Evolutionary conservation across 164 flowering plant genomes (phyloP).

Genomic region (Chimonanthus salicifolius): DNA sequence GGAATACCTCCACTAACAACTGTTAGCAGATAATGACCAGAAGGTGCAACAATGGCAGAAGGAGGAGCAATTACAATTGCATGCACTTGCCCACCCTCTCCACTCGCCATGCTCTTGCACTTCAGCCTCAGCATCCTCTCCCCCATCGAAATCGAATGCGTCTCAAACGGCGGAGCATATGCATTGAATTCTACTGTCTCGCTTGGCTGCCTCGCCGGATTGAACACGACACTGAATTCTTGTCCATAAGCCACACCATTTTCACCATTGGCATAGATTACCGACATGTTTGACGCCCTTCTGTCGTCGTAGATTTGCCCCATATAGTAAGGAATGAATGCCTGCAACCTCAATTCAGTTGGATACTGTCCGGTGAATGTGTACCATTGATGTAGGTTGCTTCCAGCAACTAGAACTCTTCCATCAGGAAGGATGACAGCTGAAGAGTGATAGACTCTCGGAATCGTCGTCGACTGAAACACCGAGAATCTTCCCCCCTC

Average conservation of each 20-base stretch:
- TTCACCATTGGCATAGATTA: slow-evolving; percentile 8
- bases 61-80: slow-evolving; percentile 59
- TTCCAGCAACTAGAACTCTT: slow-evolving; percentile 59
- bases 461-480: slow-evolving; percentile 33
- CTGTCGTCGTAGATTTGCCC: slow-evolving; percentile 17
- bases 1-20: slow-evolving; percentile 55
- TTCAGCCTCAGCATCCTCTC: slow-evolving; percentile 63
- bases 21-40: slow-evolving; percentile 66
- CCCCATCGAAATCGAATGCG: slow-evolving; percentile 59
- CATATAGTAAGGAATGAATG: slow-evolving; percentile 50
- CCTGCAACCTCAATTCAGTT: slow-evolving; percentile 58
- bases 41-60: slow-evolving; percentile 52
- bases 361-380: slow-evolving; percentile 39
- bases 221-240: slow-evolving; percentile 35
- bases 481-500: slow-evolving; percentile 36
- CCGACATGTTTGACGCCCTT: slow-evolving; percentile 40
- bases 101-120: slow-evolving; percentile 23
- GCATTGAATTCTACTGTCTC: slow-evolving; percentile 29
- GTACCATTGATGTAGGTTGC: slow-evolving; percentile 54
- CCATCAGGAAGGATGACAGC: slow-evolving; percentile 66
- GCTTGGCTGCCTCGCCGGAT: slow-evolving; percentile 25
- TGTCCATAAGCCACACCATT: slow-evolving; percentile 30
- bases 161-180: slow-evolving; percentile 61
- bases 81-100: slow-evolving; percentile 24
- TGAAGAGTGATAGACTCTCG: slow-evolving; percentile 72